phyloP scores from a whole-genome alignment of 1,139 yeast genomes.

The Trichomonascaceae sp. region DNA sequence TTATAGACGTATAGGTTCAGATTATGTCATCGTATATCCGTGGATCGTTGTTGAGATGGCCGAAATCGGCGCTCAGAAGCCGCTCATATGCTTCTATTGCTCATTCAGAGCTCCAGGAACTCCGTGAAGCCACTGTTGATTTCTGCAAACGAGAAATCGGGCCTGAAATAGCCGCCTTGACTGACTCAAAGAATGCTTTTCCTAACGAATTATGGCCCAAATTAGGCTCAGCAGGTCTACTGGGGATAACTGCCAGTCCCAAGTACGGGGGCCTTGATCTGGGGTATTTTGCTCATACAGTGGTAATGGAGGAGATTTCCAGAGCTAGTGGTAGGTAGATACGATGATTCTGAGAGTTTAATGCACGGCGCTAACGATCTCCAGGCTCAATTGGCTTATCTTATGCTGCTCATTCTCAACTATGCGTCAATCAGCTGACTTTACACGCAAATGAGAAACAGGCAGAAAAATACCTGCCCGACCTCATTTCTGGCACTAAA shows the following conservation, averaged over 20 bases:
- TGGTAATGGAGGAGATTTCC: slow-evolving; percentile 33
- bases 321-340: slow-evolving; percentile 23
- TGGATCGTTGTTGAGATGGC: not conserved
- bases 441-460: slow-evolving; percentile 28
- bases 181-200: slow-evolving; percentile 28
- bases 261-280: slow-evolving; percentile 32
- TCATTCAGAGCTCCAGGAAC: slow-evolving; percentile 24
- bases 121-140: slow-evolving; percentile 29
- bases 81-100: slow-evolving; percentile 4
- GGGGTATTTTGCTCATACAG: slow-evolving; percentile 32
- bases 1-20: not conserved
- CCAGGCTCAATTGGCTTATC: slow-evolving; percentile 32
- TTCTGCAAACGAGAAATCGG: slow-evolving; percentile 30
- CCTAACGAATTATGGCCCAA: slow-evolving; percentile 33
- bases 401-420: slow-evolving; percentile 33
- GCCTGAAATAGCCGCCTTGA: slow-evolving; percentile 27
- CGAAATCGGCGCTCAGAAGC: not conserved
- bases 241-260: slow-evolving; percentile 32
- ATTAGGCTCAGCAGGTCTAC: slow-evolving; percentile 32
- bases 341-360: slow-evolving; percentile 30
- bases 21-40: not conserved
- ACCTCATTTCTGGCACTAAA: slow-evolving; percentile 27
- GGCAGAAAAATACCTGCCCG: slow-evolving; percentile 30
- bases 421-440: slow-evolving; percentile 32
- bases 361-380: slow-evolving; percentile 32